Conservation (phyloP, 805 yeast genomes). For the Saccharomycopsis schoenii region DNA sequence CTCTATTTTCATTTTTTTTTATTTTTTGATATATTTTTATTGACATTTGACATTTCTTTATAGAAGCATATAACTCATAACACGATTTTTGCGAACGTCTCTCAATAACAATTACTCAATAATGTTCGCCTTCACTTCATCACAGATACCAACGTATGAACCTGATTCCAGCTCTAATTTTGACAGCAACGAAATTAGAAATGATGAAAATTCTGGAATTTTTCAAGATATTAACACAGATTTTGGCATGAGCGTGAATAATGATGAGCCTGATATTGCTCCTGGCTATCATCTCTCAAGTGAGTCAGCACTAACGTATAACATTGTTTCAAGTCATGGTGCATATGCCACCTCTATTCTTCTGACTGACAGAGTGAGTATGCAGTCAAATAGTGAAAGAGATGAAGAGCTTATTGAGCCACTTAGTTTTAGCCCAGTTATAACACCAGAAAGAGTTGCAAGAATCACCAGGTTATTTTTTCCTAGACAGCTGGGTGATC, state of each 20-base stretch:
- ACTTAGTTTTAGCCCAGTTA: neutral
- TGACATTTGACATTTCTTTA: too few species aligned
- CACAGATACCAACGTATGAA: too few species aligned
- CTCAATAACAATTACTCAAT: too few species aligned
- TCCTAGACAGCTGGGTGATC: neutral
- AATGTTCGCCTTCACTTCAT: too few species aligned
- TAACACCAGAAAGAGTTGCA: neutral
- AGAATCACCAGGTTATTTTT: neutral
- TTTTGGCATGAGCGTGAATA: neutral
- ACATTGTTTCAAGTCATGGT: neutral
- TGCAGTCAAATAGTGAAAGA: neutral
- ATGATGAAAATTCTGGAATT: too few species aligned
- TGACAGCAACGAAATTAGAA: too few species aligned
- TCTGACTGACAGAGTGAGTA: neutral
- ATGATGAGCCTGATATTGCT: neutral
- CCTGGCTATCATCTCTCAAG: neutral
- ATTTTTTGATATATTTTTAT: too few species aligned
- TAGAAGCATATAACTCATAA: too few species aligned
- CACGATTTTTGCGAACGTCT: too few species aligned
- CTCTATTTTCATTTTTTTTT: too few species aligned
- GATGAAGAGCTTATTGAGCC: neutral
- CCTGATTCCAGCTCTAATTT: too few species aligned
- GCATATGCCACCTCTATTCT: neutral
- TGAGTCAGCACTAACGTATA: neutral
- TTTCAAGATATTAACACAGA: too few species aligned